Percentiles rank a stretch among this genome's conserved stretches.
Conservation (phyloP, 2,329 filamentous ascomycete species). For the Rhytidhysteron rufulum region DNA sequence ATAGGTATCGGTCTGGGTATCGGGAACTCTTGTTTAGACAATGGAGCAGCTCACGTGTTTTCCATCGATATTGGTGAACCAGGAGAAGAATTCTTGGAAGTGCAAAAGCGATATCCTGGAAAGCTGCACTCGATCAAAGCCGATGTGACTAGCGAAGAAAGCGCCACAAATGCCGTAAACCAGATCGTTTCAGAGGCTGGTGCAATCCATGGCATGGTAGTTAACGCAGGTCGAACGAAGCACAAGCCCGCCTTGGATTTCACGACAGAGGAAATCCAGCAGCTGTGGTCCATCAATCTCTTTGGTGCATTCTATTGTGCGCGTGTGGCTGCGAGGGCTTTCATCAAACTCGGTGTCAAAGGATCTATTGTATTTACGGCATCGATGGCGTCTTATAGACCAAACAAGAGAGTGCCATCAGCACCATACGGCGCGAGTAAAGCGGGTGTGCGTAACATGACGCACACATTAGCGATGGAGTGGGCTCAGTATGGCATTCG, state of each 20-base stretch:
- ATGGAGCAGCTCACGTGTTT: conserved; percentile 39
- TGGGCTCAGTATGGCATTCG: conserved; percentile 30
- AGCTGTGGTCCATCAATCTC: conserved; percentile 47
- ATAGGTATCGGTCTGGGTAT: conserved; percentile 34
- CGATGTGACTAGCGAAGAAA: conserved; percentile 44
- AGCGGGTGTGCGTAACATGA: conserved; percentile 41
- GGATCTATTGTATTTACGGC: conserved; percentile 44
- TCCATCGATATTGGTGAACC: conserved; percentile 40
- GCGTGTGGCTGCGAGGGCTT: conserved; percentile 43
- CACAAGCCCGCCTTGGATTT: conserved; percentile 47
- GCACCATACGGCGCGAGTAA: conserved; percentile 46
- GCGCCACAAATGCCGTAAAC: conserved; percentile 40
- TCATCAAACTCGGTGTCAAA: conserved; percentile 40
- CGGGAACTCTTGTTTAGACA: conserved; percentile 40
- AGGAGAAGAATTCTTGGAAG: conserved; percentile 17
- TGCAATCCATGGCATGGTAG: conserved; percentile 41
- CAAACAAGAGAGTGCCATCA: conserved; percentile 50
- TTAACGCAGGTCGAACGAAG: conserved; percentile 44
- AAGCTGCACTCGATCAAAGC: conserved; percentile 44
- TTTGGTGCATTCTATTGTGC: conserved; percentile 46
- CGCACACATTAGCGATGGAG: conserved; percentile 35
- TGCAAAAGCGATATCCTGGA: conserved; percentile 41
- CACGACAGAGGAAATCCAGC: conserved; percentile 35
- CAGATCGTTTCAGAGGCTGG: conserved; percentile 37
- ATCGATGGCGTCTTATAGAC: conserved; percentile 47